A percentile compares a stretch with the other conserved stretches of the same genome.
phyloP scores from a whole-genome alignment of 179 eudicot species.

The Beta macrorhiza region DNA sequence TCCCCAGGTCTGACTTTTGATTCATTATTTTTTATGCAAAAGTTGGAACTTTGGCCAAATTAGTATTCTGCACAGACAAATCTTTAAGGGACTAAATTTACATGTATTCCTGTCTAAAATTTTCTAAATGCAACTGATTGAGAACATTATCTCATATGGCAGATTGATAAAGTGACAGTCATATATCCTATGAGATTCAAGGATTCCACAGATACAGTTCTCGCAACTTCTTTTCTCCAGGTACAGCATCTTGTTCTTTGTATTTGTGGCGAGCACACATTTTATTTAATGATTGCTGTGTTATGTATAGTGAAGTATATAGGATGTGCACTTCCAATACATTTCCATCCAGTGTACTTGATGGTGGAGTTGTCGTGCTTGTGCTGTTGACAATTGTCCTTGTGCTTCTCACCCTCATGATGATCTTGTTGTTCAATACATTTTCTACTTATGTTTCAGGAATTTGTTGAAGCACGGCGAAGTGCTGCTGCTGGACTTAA shows the following conservation, averaged over 20 bases:
- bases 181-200: conserved; percentile 95
- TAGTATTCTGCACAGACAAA: not conserved
- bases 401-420: not conserved
- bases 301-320: not conserved
- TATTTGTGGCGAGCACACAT: not conserved
- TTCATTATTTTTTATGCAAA: not conserved
- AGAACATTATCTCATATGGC: conserved; percentile 29
- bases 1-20: conserved; percentile 56
- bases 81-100: not conserved
- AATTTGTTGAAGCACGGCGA: conserved; percentile 91
- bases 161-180: conserved; percentile 87
- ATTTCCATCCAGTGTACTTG: not conserved
- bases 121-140: not conserved
- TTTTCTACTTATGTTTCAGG: conserved; percentile 40
- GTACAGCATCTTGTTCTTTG: conserved; percentile 34
- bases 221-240: conserved; percentile 93
- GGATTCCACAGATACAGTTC: conserved; percentile 77
- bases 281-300: not conserved
- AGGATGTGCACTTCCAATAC: not conserved
- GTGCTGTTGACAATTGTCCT: not conserved
- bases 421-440: conserved; percentile 9
- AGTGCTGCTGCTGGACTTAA: conserved; percentile 70
- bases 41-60: not conserved
- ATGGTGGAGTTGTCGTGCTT: not conserved
- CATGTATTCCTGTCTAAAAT: not conserved